Evolutionary conservation across 2,329 filamentous ascomycete species (phyloP).

Genomic region (Talaromyces rugulosus): DNA sequence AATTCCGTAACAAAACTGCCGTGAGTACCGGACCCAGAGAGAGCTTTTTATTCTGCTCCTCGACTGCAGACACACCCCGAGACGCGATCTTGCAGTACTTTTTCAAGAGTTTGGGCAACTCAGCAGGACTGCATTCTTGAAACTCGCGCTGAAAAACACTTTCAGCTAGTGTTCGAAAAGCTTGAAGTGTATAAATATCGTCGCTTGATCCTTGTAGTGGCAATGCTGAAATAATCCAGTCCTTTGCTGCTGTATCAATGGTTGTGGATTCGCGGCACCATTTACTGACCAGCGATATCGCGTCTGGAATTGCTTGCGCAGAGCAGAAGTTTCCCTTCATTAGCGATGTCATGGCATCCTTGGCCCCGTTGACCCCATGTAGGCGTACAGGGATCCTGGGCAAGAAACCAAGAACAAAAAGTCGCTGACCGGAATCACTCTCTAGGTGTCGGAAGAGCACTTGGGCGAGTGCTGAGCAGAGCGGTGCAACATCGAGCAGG

Average conservation of each 20-base stretch:
- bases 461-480: conserved; percentile 30
- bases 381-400: conserved; percentile 34
- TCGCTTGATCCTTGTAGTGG: conserved; percentile 26
- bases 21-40: conserved; percentile 36
- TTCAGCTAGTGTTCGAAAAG: conserved; percentile 33
- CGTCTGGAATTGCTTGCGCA: conserved; percentile 25
- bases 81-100: conserved; percentile 33
- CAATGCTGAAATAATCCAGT: conserved; percentile 33
- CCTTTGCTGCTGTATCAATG: conserved; percentile 30
- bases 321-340: conserved; percentile 22
- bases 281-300: conserved; percentile 32
- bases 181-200: conserved; percentile 32
- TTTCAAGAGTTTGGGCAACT: conserved; percentile 6
- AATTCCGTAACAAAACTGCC: conserved; percentile 29
- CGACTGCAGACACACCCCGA: conserved; percentile 26
- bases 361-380: conserved; percentile 29
- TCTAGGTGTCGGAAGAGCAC: conserved; percentile 25
- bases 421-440: conserved; percentile 23
- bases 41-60: conserved; percentile 20
- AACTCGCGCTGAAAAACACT: conserved; percentile 22
- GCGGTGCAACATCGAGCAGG: conserved; percentile 28
- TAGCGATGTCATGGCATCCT: conserved; percentile 30
- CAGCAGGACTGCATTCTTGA: conserved; percentile 3
- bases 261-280: conserved; percentile 4
- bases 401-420: conserved; percentile 32